Evolutionary conservation across 2,329 filamentous ascomycete species (phyloP).

Genomic region (Cryphonectria carpinicola): DNA sequence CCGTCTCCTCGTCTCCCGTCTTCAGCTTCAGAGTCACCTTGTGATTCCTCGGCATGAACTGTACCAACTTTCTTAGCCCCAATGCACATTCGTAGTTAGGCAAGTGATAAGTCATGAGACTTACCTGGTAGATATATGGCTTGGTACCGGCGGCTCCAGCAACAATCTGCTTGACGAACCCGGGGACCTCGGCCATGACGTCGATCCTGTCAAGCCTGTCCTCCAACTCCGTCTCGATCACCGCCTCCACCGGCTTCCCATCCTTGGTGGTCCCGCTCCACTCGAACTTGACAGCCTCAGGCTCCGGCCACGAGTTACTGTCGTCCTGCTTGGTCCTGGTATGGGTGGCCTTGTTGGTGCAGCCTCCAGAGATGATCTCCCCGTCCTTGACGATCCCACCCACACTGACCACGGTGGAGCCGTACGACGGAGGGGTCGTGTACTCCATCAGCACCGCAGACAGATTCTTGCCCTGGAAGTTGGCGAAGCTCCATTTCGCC

Average conservation of each 20-base stretch:
- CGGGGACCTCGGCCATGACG: constrained; percentile 94
- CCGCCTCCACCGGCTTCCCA: constrained; percentile 71
- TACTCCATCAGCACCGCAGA: constrained; percentile 96
- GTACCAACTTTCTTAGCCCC: constrained; percentile 32
- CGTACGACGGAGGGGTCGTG: constrained; percentile 92
- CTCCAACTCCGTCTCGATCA: constrained; percentile 70
- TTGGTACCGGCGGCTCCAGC: constrained; percentile 87
- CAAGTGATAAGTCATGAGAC: constrained; percentile 33
- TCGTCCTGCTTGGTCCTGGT: constrained; percentile 70
- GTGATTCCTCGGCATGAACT: constrained; percentile 72
- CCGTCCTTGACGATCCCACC: constrained; percentile 81
- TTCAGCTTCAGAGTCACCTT: constrained; percentile 78
- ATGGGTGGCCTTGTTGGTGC: constrained; percentile 69
- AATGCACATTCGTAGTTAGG: background rate
- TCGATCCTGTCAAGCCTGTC: constrained; percentile 81
- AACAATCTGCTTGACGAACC: constrained; percentile 93
- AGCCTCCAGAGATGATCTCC: constrained; percentile 76
- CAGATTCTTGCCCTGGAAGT: constrained; percentile 86
- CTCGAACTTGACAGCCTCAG: constrained; percentile 71
- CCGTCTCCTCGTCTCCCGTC: constrained; percentile 75
- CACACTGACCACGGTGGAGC: constrained; percentile 79
- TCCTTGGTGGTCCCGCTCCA: constrained; percentile 83
- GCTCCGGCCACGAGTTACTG: constrained; percentile 88
- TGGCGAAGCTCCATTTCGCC: constrained; percentile 88
- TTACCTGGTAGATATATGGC: constrained; percentile 96